Evolutionary conservation across 2,329 filamentous ascomycete species (phyloP).

Genomic region (Orbilia brochopaga): DNA sequence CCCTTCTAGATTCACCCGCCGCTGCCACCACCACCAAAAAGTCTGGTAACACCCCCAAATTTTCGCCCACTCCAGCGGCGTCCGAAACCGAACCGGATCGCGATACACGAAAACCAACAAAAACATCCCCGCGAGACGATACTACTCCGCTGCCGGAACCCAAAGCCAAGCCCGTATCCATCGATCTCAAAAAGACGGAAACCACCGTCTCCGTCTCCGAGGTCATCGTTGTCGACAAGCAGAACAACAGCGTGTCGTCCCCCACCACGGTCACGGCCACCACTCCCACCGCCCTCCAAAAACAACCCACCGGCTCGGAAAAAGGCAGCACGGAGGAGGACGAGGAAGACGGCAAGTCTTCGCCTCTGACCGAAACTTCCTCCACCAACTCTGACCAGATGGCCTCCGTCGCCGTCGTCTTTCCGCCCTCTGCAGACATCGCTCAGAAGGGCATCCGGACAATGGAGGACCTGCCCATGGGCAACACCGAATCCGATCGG

Average conservation of each 20-base stretch:
- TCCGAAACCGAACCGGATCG: constrained; percentile 46
- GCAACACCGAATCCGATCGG: constrained; percentile 52
- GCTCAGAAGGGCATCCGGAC: constrained; percentile 50
- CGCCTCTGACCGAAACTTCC: constrained; percentile 43
- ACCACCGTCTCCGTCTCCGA: constrained; percentile 28
- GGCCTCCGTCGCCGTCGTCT: constrained; percentile 46
- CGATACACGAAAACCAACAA: constrained; percentile 25
- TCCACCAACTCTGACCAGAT: constrained; percentile 40
- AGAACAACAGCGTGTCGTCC: constrained; percentile 36
- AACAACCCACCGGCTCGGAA: constrained; percentile 40
- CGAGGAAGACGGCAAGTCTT: constrained; percentile 49
- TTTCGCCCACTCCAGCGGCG: constrained; percentile 37
- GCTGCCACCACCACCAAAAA: constrained; percentile 34
- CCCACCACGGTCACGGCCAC: constrained; percentile 25
- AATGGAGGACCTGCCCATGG: constrained; percentile 51
- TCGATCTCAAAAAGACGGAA: constrained; percentile 25
- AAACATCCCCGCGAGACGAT: constrained; percentile 28
- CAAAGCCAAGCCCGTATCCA: constrained; percentile 21
- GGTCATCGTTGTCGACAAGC: constrained; percentile 8
- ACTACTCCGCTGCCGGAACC: constrained; percentile 24
- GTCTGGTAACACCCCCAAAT: constrained; percentile 41
- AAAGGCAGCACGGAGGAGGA: constrained; percentile 49
- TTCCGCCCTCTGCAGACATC: constrained; percentile 50
- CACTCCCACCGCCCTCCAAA: constrained; percentile 6
- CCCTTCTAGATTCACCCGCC: constrained; percentile 26